Conservation (phyloP, 345 rosid genomes). For the Dovyalis caffra region DNA sequence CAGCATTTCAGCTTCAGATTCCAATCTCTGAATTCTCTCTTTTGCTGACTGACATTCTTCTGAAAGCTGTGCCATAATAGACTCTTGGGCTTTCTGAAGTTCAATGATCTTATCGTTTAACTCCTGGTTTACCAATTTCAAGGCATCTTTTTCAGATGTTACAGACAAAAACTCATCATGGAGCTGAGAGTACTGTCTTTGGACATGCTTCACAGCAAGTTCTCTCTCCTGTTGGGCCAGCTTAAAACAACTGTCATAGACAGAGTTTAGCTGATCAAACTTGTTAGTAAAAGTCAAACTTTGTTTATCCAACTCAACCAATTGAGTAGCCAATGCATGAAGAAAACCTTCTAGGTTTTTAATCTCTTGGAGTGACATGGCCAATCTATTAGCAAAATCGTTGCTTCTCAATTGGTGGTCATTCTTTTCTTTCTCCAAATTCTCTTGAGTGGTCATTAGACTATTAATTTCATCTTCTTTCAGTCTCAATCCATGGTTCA, state of each 20-base stretch:
- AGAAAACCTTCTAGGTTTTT: constrained; percentile 53
- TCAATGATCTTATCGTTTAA: constrained; percentile 46
- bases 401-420: constrained; percentile 50
- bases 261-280: constrained; percentile 53
- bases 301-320: constrained; percentile 60
- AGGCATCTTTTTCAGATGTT: constrained; percentile 51
- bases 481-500: constrained; percentile 42
- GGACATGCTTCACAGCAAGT: constrained; percentile 45
- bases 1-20: constrained; percentile 62
- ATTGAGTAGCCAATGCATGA: constrained; percentile 41
- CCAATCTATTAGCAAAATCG: constrained; percentile 45
- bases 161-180: constrained; percentile 46
- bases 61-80: constrained; percentile 47
- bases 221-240: constrained; percentile 51
- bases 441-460: constrained; percentile 47
- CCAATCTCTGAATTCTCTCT: constrained; percentile 55
- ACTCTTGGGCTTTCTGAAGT: constrained; percentile 59
- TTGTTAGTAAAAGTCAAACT: constrained; percentile 44
- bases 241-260: constrained; percentile 49
- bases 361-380: constrained; percentile 45
- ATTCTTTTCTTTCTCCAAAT: constrained; percentile 56
- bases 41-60: constrained; percentile 51
- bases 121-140: constrained; percentile 43
- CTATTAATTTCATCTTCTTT: constrained; percentile 59
- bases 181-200: constrained; percentile 50